A percentile compares a stretch with the other conserved stretches of the same genome.
Evolutionary conservation across 345 rosid genomes (phyloP).

Genomic region (Luvunga scandens): DNA sequence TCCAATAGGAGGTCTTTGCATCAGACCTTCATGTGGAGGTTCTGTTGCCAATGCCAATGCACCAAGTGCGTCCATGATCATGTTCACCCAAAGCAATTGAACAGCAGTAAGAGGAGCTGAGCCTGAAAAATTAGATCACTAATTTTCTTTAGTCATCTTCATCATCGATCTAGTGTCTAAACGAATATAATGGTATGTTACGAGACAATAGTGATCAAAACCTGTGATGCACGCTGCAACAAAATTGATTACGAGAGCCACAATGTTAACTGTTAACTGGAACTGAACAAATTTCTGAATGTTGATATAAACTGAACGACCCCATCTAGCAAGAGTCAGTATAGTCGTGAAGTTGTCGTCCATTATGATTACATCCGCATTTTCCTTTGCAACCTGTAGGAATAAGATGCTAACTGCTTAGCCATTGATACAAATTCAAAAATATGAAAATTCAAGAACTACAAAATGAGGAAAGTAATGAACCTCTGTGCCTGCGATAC

Average conservation of each 20-base stretch:
- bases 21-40: constrained; percentile 70
- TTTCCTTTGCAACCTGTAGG: constrained; percentile 74
- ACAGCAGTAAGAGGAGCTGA: constrained; percentile 80
- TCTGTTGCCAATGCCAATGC: constrained; percentile 81
- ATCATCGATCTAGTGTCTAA: neutral
- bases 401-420: neutral
- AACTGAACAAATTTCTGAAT: constrained; percentile 86
- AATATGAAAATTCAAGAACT: neutral
- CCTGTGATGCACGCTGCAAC: constrained; percentile 76
- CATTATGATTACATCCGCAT: constrained; percentile 80
- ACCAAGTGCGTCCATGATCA: constrained; percentile 92
- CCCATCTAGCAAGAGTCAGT: constrained; percentile 77
- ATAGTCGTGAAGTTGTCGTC: constrained; percentile 77
- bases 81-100: constrained; percentile 84
- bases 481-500: constrained; percentile 96
- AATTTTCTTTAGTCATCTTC: neutral
- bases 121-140: constrained; percentile 36
- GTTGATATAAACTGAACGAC: constrained; percentile 77
- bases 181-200: neutral
- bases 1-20: constrained; percentile 65
- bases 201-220: neutral
- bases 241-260: constrained; percentile 67
- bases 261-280: constrained; percentile 76
- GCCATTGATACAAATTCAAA: neutral
- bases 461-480: neutral